A percentile compares a stretch with the other conserved stretches of the same genome.
Conservation (phyloP, 2,329 filamentous ascomycete genomes). For the Colletotrichum gloeosporioides region DNA sequence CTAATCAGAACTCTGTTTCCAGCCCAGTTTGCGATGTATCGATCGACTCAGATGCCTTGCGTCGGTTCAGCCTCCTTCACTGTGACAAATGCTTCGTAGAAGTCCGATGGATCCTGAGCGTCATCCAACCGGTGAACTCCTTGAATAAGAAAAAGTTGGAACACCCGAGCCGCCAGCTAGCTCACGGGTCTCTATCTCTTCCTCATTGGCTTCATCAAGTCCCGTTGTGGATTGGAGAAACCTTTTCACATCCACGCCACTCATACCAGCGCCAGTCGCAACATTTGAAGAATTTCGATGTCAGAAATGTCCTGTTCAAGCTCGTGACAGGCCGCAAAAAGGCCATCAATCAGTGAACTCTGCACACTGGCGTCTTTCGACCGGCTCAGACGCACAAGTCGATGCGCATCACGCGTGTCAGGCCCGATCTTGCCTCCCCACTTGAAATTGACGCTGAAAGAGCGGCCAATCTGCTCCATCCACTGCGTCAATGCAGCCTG, state of each 20-base stretch:
- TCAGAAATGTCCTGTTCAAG: slow-evolving; percentile 33
- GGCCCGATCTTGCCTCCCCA: slow-evolving; percentile 35
- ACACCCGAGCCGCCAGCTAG: slow-evolving; percentile 17
- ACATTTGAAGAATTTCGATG: background rate
- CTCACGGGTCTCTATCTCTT: slow-evolving; percentile 12
- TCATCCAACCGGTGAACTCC: slow-evolving; percentile 15
- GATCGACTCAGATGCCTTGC: background rate
- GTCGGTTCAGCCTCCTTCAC: background rate
- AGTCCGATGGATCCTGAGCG: slow-evolving; percentile 15
- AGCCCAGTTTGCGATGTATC: no score
- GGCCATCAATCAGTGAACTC: slow-evolving; percentile 27
- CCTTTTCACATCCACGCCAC: slow-evolving; percentile 13
- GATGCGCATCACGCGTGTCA: slow-evolving; percentile 37
- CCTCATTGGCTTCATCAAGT: slow-evolving; percentile 11
- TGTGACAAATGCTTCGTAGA: slow-evolving; percentile 25
- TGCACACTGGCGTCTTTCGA: slow-evolving; percentile 17
- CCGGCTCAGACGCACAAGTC: slow-evolving; percentile 31
- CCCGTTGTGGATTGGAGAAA: slow-evolving; percentile 12
- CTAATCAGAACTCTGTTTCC: no score
- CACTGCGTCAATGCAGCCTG: slow-evolving; percentile 30
- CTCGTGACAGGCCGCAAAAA: slow-evolving; percentile 35
- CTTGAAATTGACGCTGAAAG: slow-evolving; percentile 38
- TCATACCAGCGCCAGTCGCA: slow-evolving; percentile 23
- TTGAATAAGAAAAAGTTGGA: slow-evolving; percentile 23
- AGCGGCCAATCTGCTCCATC: slow-evolving; percentile 31